Percentiles rank a stretch among this genome's conserved stretches.
These are phyloP conservation scores for Lizonia empirigonia DNA, from an alignment of 2,329 filamentous ascomycete genomes.

Conservation along the genomic window DNA sequence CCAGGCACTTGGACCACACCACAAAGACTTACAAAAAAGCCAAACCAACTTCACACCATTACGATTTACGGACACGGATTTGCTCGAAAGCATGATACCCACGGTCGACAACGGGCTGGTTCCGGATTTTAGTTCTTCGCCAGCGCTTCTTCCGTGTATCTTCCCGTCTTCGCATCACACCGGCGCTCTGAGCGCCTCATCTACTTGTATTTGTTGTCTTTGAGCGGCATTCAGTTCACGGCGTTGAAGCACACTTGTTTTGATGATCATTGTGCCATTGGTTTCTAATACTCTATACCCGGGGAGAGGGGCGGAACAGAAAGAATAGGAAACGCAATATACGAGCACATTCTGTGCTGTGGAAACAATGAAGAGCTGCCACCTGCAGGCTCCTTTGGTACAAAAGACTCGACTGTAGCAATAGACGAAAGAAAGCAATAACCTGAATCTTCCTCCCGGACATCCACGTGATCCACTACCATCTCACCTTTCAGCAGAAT, in stretches of 20 bases:
- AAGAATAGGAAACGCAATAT: background rate
- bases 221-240: conserved; percentile 12
- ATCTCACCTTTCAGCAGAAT: background rate
- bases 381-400: background rate
- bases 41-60: conserved; percentile 2
- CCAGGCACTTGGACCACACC: background rate
- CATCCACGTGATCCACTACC: background rate
- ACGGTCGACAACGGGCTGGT: conserved; percentile 23
- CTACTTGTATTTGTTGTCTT: conserved; percentile 1
- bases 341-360: background rate
- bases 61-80: conserved; percentile 12
- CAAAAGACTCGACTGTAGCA: background rate
- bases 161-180: background rate
- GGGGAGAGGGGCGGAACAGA: conserved; percentile 1
- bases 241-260: background rate
- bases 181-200: conserved; percentile 2
- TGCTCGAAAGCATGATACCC: conserved; percentile 24
- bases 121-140: conserved; percentile 13
- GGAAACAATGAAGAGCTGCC: background rate
- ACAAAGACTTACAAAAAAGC: too few relatives aligned
- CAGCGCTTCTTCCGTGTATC: conserved; percentile 12
- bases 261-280: background rate
- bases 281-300: conserved; percentile 9
- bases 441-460: background rate
- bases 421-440: conserved; percentile 14